These are phyloP conservation scores for Solanum sparsipilum DNA, from an alignment of 257 asterid species.

Conservation along the genomic window DNA sequence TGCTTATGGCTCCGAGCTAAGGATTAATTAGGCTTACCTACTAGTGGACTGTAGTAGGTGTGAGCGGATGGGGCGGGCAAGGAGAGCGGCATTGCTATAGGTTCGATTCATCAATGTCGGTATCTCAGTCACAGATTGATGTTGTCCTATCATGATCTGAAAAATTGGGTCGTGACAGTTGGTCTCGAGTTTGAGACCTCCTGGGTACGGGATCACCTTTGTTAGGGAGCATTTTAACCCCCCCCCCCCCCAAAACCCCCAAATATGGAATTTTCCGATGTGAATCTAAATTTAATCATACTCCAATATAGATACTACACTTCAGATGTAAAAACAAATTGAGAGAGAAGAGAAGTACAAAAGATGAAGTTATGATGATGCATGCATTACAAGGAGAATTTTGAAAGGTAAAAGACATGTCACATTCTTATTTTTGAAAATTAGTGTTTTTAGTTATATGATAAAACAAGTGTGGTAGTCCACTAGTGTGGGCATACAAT, in stretches of 20 bases:
- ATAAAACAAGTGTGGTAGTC: background rate
- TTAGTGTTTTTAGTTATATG: background rate
- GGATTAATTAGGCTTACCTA: too few relatives aligned
- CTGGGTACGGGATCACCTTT: background rate
- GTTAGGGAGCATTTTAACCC: background rate
- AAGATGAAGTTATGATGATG: background rate
- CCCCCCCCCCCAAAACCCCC: background rate
- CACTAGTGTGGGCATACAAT: background rate
- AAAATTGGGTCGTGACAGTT: too few relatives aligned
- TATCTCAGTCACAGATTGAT: too few relatives aligned
- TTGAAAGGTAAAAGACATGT: background rate
- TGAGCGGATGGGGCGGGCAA: too few relatives aligned
- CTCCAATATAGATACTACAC: too few relatives aligned
- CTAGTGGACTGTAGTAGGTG: too few relatives aligned
- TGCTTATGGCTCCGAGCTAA: too few relatives aligned
- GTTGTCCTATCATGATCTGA: too few relatives aligned
- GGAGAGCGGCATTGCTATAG: too few relatives aligned
- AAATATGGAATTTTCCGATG: fast-evolving
- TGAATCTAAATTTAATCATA: fast-evolving
- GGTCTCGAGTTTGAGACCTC: background rate
- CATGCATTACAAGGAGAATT: background rate
- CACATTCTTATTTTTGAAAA: background rate
- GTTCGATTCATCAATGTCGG: too few relatives aligned
- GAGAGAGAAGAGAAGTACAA: background rate
- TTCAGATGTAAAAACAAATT: fast-evolving